Evolutionary conservation across 108 stramenopile species (phyloP).

Genomic region (Aurantiochytrium sp.): DNA sequence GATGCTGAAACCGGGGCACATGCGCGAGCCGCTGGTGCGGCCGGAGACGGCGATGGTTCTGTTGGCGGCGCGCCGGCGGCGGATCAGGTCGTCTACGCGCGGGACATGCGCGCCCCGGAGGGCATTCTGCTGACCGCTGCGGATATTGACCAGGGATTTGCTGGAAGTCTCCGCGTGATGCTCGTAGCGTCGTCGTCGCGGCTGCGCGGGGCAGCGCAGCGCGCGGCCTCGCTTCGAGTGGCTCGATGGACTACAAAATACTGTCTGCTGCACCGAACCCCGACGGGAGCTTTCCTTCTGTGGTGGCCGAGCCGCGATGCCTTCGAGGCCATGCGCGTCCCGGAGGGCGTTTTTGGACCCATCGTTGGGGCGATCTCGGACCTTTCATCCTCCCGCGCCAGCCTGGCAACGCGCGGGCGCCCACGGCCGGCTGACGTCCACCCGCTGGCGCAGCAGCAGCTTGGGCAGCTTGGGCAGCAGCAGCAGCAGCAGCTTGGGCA

Average conservation of each 20-base stretch:
- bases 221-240: neutral
- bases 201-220: neutral
- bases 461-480: too few species aligned
- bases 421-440: too few species aligned
- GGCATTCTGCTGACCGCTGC: neutral
- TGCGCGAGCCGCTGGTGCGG: too few species aligned
- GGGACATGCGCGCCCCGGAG: neutral
- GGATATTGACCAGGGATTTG: neutral
- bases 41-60: too few species aligned
- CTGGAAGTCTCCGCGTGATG: neutral
- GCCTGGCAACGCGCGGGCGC: too few species aligned
- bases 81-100: neutral
- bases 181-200: neutral
- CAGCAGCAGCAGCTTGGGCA: too few species aligned
- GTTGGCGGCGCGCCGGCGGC: too few species aligned
- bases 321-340: neutral
- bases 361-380: neutral
- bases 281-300: neutral
- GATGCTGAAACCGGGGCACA: too few species aligned
- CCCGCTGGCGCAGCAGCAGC: too few species aligned
- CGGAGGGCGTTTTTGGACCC: neutral
- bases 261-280: neutral
- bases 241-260: neutral
- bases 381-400: neutral
- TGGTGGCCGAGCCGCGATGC: neutral